These are phyloP conservation scores for Clathrospora elynae DNA, from an alignment of 2,329 filamentous ascomycete species.

Conservation along the genomic window DNA sequence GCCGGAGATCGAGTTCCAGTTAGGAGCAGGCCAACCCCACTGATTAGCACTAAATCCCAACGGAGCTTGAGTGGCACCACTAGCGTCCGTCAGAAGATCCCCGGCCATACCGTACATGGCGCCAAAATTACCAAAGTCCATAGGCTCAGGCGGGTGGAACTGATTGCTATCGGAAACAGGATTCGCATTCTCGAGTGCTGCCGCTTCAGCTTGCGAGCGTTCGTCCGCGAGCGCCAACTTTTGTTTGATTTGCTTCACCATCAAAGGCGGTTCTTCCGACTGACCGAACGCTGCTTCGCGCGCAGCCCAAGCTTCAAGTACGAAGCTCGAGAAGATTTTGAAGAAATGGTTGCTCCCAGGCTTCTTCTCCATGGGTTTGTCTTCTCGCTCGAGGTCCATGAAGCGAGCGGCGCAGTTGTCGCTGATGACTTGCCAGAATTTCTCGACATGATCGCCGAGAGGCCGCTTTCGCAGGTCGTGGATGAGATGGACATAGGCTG, in stretches of 20 bases:
- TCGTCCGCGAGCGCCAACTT: slow-evolving; percentile 3
- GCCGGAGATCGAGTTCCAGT: slow-evolving; percentile 10
- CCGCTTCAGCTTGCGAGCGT: background rate
- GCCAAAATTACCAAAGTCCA: slow-evolving; percentile 4
- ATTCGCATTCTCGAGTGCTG: background rate
- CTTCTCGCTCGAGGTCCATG: slow-evolving; percentile 14
- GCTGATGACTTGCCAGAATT: slow-evolving; percentile 54
- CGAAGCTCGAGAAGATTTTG: slow-evolving; percentile 58
- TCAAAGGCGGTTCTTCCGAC: slow-evolving; percentile 9
- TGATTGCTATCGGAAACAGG: background rate
- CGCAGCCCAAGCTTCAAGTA: slow-evolving; percentile 58
- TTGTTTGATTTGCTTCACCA: slow-evolving; percentile 10
- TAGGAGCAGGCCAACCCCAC: slow-evolving; percentile 12
- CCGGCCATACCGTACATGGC: background rate
- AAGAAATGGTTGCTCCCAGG: slow-evolving; percentile 34
- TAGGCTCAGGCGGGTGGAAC: background rate
- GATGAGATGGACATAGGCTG: slow-evolving; percentile 55
- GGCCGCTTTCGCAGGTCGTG: slow-evolving; percentile 52
- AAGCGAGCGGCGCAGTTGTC: slow-evolving; percentile 53
- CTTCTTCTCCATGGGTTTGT: slow-evolving; percentile 22
- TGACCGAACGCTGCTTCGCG: slow-evolving; percentile 14
- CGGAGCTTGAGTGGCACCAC: slow-evolving; percentile 4
- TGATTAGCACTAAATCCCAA: slow-evolving; percentile 4
- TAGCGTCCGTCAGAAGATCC: background rate
- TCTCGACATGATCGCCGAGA: slow-evolving; percentile 36